These are phyloP conservation scores for Bonnemaisonia californica DNA, from an alignment of 31 red algal genomes.

Conservation along the genomic window DNA sequence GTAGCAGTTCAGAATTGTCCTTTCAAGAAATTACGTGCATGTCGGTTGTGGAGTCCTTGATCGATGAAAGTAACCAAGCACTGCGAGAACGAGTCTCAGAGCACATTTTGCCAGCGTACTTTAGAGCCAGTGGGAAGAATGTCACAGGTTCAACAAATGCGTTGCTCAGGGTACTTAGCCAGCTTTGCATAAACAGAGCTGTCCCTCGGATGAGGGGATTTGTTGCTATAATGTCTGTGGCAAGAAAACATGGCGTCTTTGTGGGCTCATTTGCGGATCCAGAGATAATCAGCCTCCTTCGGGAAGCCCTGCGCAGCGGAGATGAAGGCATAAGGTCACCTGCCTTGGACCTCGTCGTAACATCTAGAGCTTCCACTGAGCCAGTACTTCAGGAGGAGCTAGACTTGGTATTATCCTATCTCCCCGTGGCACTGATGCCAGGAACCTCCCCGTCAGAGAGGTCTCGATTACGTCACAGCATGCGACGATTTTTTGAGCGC, in stretches of 20 bases:
- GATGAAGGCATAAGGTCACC: conserved; percentile 39
- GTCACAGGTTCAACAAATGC: not conserved
- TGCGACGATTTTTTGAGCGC: conserved; percentile 52
- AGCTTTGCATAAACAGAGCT: not conserved
- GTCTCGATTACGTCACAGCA: conserved; percentile 47
- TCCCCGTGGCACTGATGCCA: conserved; percentile 38
- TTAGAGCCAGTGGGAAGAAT: conserved; percentile 21
- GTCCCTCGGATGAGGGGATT: not conserved
- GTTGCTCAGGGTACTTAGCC: not conserved
- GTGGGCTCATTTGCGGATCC: conserved; percentile 43
- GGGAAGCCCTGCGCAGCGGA: conserved; percentile 28
- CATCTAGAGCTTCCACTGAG: conserved; percentile 29
- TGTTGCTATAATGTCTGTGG: conserved; percentile 38
- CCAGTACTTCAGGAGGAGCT: conserved; percentile 38
- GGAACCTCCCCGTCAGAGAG: conserved; percentile 9
- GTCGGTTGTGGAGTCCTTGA: conserved; percentile 5
- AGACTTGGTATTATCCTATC: conserved; percentile 32
- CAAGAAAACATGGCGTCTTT: conserved; percentile 31
- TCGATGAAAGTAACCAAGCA: not conserved
- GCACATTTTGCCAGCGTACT: conserved; percentile 45
- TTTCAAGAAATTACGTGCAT: conserved; percentile 18
- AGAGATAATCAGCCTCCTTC: conserved; percentile 2
- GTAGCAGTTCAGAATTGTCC: not conserved
- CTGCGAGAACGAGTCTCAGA: conserved; percentile 27
- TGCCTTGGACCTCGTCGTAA: conserved; percentile 39